Conservation (phyloP, 1,284 basidiomycete species). For the Veloboletus limbatus region DNA sequence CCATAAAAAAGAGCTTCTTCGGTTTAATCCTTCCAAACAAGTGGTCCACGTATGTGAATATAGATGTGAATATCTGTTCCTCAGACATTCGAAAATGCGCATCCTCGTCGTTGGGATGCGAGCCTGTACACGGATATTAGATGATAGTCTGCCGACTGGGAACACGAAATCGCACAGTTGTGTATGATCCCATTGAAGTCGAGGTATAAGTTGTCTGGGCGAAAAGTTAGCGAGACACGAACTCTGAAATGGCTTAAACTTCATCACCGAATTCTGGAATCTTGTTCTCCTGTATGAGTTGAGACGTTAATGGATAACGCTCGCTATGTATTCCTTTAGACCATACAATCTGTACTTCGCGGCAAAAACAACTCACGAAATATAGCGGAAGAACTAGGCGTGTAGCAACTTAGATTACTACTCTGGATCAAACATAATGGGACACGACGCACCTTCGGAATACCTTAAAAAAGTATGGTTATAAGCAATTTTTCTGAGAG, state of each 20-base stretch:
- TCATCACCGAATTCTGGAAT: conserved; percentile 87
- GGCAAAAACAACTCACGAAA: conserved; percentile 55
- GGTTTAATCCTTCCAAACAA: conserved; percentile 98
- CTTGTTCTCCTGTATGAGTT: conserved; percentile 95
- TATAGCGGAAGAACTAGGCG: conserved; percentile 76
- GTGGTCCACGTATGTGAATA: conserved; percentile 97
- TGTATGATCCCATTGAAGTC: conserved; percentile 99
- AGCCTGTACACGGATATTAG: conserved; percentile 48
- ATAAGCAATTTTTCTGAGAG: neutral
- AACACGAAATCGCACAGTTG: conserved; percentile 62
- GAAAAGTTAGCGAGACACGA: conserved; percentile 12
- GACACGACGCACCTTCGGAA: conserved; percentile 54
- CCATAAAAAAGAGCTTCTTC: conserved; percentile 96
- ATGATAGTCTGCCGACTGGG: neutral
- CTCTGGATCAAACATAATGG: conserved; percentile 38
- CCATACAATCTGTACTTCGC: neutral
- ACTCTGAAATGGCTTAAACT: neutral
- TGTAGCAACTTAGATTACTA: conserved; percentile 9
- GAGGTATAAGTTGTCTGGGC: conserved; percentile 81
- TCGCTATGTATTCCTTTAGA: conserved; percentile 55
- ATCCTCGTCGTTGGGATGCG: conserved; percentile 92
- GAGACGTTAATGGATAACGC: conserved; percentile 97
- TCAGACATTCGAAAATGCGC: conserved; percentile 94
- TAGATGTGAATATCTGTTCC: conserved; percentile 95
- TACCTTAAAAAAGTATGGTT: conserved; percentile 38